Conservation (phyloP, 164 flowering plant species). For the Paratinospora sagittata region DNA sequence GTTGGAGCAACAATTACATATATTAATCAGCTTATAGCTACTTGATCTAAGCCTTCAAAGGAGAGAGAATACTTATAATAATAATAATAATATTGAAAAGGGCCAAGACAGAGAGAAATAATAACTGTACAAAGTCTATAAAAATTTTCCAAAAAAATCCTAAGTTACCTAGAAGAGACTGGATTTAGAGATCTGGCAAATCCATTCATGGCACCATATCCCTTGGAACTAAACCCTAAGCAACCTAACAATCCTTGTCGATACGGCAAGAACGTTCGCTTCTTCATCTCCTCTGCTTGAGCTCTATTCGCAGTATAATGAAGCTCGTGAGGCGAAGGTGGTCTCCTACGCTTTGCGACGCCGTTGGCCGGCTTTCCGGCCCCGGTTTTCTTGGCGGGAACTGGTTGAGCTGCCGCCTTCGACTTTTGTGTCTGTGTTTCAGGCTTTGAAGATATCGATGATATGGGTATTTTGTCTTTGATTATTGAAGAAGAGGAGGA, state of each 20-base stretch:
- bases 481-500: background rate
- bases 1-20: too few species aligned
- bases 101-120: background rate
- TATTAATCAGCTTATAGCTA: background rate
- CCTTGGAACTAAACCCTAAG: slow-evolving; percentile 38
- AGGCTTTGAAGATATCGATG: background rate
- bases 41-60: background rate
- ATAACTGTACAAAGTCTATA: too few species aligned
- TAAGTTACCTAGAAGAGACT: too few species aligned
- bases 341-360: slow-evolving; percentile 28
- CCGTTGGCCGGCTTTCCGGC: slow-evolving; percentile 24
- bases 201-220: too few species aligned
- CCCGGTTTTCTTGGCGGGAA: slow-evolving; percentile 7
- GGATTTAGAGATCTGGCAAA: too few species aligned
- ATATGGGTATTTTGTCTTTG: background rate
- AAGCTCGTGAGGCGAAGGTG: slow-evolving; percentile 45
- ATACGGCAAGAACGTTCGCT: slow-evolving; percentile 54
- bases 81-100: background rate
- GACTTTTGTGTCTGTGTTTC: slow-evolving; percentile 5
- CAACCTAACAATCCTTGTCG: slow-evolving; percentile 47
- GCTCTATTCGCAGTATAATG: slow-evolving; percentile 55
- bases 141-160: too few species aligned
- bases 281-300: slow-evolving; percentile 58
- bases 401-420: slow-evolving; percentile 6
- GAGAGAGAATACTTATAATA: background rate